Base-by-base conservation (phyloP, 176 grass and related monocot species). In the Rhynchospora pubera region DNA sequence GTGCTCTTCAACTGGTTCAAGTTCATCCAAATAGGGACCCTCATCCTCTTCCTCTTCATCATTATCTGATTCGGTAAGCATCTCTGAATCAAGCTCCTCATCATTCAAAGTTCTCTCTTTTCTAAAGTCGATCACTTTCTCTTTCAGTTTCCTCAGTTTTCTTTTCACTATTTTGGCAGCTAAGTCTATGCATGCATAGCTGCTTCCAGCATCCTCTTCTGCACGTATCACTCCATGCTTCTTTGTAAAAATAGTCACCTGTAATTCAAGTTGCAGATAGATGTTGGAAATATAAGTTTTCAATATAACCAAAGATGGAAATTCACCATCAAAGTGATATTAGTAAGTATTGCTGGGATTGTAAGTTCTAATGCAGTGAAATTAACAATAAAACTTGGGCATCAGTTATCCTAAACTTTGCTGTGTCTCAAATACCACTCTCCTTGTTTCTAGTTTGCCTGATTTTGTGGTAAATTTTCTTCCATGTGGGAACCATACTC, bases 61-160 rank as follows among this genome's bases (percentile, higher is more conserved):
- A 83, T 45, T 15, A 9, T 71, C 81, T 11, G 59, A 34, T 62
- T 80, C 78, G 6, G 34, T 19, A 2, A 79, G 55, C 1, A 42
- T 21, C 2, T 84, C 62, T 0, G 15, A 66, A 42, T 84, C 62
- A 21, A 19, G 7, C 12, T 30, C 51, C 50, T 77, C 72, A 6
- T 43, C 9, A 6, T 77, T 19, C 28, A 4, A 55, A 76, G n/a
- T 55, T 62, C 0, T 0, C 15, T 2, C 32, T 13, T 73, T 66
- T 23, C 89, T 81, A 74, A 24, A 69, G 72, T 94, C 95, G 1
- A 92, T 89, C 66, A 89, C 92, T 88, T 93, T 91, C 88, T 97
- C 95, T 88, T 97, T 94, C 32, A 97, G 90, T 87, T 94, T 97
- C 45, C 94, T 77, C 65, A 97, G 88, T 82, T 97, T 97, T 44